Percentiles rank a stretch among this genome's conserved stretches.
These are phyloP conservation scores for Fusarium agapanthi DNA, from an alignment of 2,329 filamentous ascomycete species.

Conservation along the genomic window DNA sequence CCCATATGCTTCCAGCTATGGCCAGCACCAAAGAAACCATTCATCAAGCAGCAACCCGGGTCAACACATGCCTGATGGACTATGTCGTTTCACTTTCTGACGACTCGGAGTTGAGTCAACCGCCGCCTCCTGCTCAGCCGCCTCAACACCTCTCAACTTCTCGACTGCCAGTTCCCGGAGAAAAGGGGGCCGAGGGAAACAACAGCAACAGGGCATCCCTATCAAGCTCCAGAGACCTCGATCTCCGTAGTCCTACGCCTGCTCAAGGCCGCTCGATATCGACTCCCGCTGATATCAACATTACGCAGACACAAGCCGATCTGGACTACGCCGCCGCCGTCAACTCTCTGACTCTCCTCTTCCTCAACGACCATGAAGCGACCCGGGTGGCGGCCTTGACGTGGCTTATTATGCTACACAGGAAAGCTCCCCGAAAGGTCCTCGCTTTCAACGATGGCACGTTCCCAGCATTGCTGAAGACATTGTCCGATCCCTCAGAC, in stretches of 20 bases:
- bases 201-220: conserved; percentile 61
- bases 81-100: conserved; percentile 93
- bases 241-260: conserved; percentile 61
- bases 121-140: conserved; percentile 27
- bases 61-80: conserved; percentile 91
- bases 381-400: conserved; percentile 92
- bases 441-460: conserved; percentile 97
- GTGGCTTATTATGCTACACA: conserved; percentile 97
- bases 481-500: conserved; percentile 92
- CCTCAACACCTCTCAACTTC: conserved; percentile 48
- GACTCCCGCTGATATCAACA: conserved; percentile 55
- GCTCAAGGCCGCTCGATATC: conserved; percentile 58
- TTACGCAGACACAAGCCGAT: conserved; percentile 66
- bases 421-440: conserved; percentile 92
- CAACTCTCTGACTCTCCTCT: conserved; percentile 89
- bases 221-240: conserved; percentile 63
- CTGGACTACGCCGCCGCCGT: conserved; percentile 97
- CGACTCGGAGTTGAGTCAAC: conserved; percentile 56
- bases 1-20: conserved; percentile 92
- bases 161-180: conserved; percentile 54
- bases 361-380: conserved; percentile 95
- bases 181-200: conserved; percentile 55
- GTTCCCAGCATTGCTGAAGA: conserved; percentile 95
- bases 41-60: conserved; percentile 84
- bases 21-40: conserved; percentile 91